Evolutionary conservation across 179 eudicot species (phyloP).

Genomic region (Patellifolia procumbens): DNA sequence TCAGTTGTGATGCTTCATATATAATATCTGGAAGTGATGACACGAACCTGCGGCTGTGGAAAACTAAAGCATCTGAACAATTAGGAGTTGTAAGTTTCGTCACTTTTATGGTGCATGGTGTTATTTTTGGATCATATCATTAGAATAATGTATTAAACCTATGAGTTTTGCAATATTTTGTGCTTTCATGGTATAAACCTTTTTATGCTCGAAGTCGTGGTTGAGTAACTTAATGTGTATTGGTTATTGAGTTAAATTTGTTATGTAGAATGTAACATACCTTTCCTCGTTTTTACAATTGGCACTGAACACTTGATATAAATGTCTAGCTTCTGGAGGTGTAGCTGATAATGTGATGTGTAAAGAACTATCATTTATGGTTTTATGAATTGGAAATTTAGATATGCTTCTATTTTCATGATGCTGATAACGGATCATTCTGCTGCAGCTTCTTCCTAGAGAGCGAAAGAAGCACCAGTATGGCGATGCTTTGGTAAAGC

Average conservation of each 20-base stretch:
- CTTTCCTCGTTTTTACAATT: neutral
- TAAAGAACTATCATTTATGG: neutral
- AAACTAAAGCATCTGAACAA: conserved; percentile 97
- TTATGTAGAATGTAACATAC: neutral
- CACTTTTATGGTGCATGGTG: neutral
- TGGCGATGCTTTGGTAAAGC: conserved; percentile 67
- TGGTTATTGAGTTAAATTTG: neutral
- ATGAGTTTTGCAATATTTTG: neutral
- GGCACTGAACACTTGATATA: neutral
- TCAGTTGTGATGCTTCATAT: conserved; percentile 79
- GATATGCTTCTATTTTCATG: neutral
- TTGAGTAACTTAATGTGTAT: neutral
- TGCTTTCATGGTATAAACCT: neutral
- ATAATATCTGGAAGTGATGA: conserved; percentile 96
- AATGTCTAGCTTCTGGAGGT: conserved; percentile 12
- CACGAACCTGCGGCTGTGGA: conserved; percentile 92
- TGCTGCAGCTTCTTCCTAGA: conserved; percentile 82
- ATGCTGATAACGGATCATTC: conserved; percentile 18
- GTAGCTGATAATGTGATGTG: neutral
- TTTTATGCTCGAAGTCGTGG: neutral
- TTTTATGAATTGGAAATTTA: neutral
- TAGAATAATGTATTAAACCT: too few relatives aligned
- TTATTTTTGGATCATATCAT: neutral
- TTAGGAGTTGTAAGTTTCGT: conserved; percentile 78
- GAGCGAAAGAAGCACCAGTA: conserved; percentile 87